Percentiles rank a stretch among this genome's conserved stretches.
Conservation (phyloP, 2,329 filamentous ascomycete species). For the Neocucurbitaria cava region DNA sequence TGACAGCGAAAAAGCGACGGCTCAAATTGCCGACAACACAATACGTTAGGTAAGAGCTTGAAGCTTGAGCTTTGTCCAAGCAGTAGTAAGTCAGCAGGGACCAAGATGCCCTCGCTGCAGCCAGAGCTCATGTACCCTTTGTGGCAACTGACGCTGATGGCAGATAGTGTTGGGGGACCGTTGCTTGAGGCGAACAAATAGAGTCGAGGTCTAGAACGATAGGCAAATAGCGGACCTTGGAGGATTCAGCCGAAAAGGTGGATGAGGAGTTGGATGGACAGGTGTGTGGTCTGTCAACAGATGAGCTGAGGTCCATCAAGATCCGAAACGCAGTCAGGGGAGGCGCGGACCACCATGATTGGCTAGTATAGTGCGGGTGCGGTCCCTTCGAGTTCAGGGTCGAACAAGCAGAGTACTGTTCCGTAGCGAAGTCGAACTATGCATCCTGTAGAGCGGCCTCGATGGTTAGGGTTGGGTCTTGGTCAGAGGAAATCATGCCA, state of each 20-base stretch:
- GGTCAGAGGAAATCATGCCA: too few species aligned
- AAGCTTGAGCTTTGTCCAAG: background rate
- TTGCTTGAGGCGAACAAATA: background rate
- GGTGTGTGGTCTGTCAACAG: background rate
- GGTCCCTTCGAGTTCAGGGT: too few species aligned
- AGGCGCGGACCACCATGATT: background rate
- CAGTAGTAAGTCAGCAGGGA: background rate
- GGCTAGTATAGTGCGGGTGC: background rate
- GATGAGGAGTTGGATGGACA: background rate
- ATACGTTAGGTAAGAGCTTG: background rate
- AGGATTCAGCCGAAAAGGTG: background rate
- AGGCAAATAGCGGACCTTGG: background rate
- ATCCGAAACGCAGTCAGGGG: background rate
- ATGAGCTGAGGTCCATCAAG: background rate
- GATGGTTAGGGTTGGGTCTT: too few species aligned
- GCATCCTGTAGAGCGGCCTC: too few species aligned
- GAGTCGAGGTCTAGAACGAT: background rate
- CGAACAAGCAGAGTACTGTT: too few species aligned
- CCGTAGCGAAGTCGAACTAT: too few species aligned
- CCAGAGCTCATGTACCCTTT: background rate
- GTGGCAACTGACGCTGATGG: background rate
- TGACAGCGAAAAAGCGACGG: constrained; percentile 1
- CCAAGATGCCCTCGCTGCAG: background rate
- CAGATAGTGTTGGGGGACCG: background rate
- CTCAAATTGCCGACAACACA: constrained; percentile 7